Base-by-base conservation (phyloP, 2,329 filamentous ascomycete genomes). In the Penicillium hordei region DNA sequence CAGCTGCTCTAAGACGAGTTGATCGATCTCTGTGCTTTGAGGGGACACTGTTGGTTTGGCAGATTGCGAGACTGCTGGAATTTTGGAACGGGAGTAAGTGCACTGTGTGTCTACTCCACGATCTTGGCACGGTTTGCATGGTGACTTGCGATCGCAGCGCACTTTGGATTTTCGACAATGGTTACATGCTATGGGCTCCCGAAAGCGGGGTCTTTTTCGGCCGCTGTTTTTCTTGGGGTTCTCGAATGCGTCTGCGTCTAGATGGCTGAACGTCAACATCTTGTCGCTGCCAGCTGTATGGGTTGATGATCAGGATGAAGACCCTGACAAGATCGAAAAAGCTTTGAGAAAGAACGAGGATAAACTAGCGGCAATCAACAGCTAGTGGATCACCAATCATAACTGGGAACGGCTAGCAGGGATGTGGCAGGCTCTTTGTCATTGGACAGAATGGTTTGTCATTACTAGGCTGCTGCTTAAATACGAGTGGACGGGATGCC, bases 91-190 rank as follows among this genome's bases (percentile, higher is more conserved):
- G 27, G 43, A 21, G n/a, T 45, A 45, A 15, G 27, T 21, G 27
- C 43, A 45, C 12, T 31, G 27, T 31, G 10, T 45, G 6, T 3
- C n/a, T 12, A 31, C 25, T 33, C 43, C 52, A 19, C 52, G 43
- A 48, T 49, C 52, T 55, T 55, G 52, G n/a, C 52, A 55, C 10
- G 34, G 52, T 31, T 55, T 55, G 34, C 34, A 55, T 55, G 52
- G 52, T 42, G 52, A 33, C 44, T 49, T 55, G 52, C 52, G 52
- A 48, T 55, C 44, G 52, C 44, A 55, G 34, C 52, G 52, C 3
- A 54, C 52, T 40, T 54, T 48, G 25, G 25, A 48, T 48, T 48
- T 54, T 23, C 52, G 52, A 33, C 43, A 54, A 34, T 39, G 33
- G n/a, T 48, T 40, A 31, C 43, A 55, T 40, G 52, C 19, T 19